A percentile compares a stretch with the other conserved stretches of the same genome.
These are phyloP conservation scores for Exophiala phaeomuriformis DNA, from an alignment of 2,329 filamentous ascomycete species.

Conservation along the genomic window DNA sequence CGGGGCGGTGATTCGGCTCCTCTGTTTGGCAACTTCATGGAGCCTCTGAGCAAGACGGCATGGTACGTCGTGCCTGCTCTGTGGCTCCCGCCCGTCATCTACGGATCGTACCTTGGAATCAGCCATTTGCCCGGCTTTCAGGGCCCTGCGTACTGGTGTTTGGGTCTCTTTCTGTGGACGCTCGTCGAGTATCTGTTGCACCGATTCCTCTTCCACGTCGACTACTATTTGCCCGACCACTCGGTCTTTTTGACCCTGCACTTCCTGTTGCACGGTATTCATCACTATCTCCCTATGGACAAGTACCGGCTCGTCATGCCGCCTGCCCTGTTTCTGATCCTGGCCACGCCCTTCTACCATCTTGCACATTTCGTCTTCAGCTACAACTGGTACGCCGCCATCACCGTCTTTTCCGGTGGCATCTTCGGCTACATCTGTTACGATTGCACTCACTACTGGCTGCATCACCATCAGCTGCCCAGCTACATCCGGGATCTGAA, in stretches of 20 bases:
- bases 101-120: conserved; percentile 61
- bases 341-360: conserved; percentile 88
- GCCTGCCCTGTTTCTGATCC: conserved; percentile 71
- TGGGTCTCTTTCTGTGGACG: conserved; percentile 76
- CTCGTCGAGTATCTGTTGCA: conserved; percentile 85
- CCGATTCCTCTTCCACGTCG: conserved; percentile 86
- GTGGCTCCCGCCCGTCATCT: conserved; percentile 75
- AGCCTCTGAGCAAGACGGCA: conserved; percentile 88
- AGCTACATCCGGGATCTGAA: conserved; percentile 85
- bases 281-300: conserved; percentile 99
- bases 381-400: conserved; percentile 76
- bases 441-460: conserved; percentile 96
- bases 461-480: conserved; percentile 91
- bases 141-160: conserved; percentile 56
- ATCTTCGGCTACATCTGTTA: conserved; percentile 96
- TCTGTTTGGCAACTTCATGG: conserved; percentile 95
- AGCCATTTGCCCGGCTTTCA: conserved; percentile 44
- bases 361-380: conserved; percentile 75
- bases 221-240: conserved; percentile 87
- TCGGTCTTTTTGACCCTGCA: conserved; percentile 76
- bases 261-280: conserved; percentile 91
- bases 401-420: conserved; percentile 75
- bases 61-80: conserved; percentile 84
- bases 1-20: conserved; percentile 87
- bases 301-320: conserved; percentile 96